Evolutionary conservation across 139 green algal species (phyloP), one percentile per base, ranked within the genome.

Genomic region (Mesostigma viride): DNA sequence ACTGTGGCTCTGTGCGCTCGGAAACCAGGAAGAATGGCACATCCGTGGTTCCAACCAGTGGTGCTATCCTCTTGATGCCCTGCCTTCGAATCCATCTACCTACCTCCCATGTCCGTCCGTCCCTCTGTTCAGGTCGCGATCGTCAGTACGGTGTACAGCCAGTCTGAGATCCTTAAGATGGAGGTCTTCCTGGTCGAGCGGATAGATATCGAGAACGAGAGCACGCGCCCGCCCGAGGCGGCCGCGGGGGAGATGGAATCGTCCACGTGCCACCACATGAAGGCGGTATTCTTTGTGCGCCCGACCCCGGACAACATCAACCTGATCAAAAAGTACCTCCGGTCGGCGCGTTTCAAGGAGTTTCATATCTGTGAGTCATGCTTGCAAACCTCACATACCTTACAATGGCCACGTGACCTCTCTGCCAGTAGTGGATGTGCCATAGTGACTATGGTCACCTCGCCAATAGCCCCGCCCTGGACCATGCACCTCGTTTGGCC

Each of bases 101-200:
- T 24, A n/a, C n/a, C n/a, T n/a, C n/a, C n/a, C n/a, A n/a, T n/a
- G n/a, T n/a, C n/a, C n/a, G n/a, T n/a, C n/a, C n/a, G n/a, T n/a
- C n/a, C n/a, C n/a, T 59, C 5, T 71, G 17, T 30, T 1, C 68
- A 75, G 68, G 28, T 75, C 1, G 61, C 73, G 1, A 86, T 86
- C 1, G 73, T 89, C 20, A 84, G 73, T 47, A 87, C 81, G 0
- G 82, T 91, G n/a, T 89, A 86, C 65, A 90, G 84, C 32, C 82
- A 95, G 46, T 86, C 80, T n/a, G 91, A 97, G 47, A 88, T 97
- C 35, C 77, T 91, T 31, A 85, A 94, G 62, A 80, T 90, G 28
- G 86, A 91, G 64, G 89, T 96, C 6, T 92, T 95, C 68, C 80
- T 95, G 32, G 79, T 96, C n/a, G 88, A 97, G 78, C 62, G 74